These are phyloP conservation scores for Luvunga scandens DNA, from an alignment of 345 rosid species.

Conservation along the genomic window DNA sequence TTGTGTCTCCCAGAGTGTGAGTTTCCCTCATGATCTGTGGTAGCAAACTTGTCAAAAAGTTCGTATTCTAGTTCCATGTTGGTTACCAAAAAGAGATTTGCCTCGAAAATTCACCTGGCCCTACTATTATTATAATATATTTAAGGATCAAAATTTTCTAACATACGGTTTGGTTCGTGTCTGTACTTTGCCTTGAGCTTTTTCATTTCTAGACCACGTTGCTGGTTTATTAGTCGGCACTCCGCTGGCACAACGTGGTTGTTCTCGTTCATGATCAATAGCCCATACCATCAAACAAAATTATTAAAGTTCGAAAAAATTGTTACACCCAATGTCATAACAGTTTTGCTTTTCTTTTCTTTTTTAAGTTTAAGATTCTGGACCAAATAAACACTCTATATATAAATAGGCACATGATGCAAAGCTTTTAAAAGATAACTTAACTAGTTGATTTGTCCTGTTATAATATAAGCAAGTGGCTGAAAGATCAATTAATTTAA, in stretches of 20 bases:
- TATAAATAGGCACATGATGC: too few relatives aligned
- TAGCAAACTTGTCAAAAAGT: conserved; percentile 15
- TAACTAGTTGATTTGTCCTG: too few relatives aligned
- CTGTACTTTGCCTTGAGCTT: background rate
- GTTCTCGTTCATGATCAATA: background rate
- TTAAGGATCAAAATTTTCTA: background rate
- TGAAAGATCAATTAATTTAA: too few relatives aligned
- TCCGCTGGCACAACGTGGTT: background rate
- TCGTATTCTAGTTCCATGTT: conserved; percentile 32
- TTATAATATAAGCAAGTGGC: too few relatives aligned
- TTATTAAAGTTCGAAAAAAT: background rate
- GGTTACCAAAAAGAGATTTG: conserved; percentile 16
- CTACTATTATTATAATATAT: background rate
- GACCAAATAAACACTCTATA: too few relatives aligned
- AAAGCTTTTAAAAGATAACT: too few relatives aligned
- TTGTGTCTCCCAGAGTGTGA: conserved; percentile 18
- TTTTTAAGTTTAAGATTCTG: too few relatives aligned
- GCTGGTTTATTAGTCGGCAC: background rate
- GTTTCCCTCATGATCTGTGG: conserved; percentile 23
- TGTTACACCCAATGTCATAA: too few relatives aligned
- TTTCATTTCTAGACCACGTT: background rate
- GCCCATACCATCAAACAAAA: background rate
- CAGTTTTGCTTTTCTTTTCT: too few relatives aligned
- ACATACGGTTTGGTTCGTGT: conserved; percentile 19
- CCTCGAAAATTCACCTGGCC: conserved; percentile 23